These are phyloP conservation scores for Pneumocystis oryctolagi DNA, from an alignment of 1,139 yeast species.

Conservation along the genomic window DNA sequence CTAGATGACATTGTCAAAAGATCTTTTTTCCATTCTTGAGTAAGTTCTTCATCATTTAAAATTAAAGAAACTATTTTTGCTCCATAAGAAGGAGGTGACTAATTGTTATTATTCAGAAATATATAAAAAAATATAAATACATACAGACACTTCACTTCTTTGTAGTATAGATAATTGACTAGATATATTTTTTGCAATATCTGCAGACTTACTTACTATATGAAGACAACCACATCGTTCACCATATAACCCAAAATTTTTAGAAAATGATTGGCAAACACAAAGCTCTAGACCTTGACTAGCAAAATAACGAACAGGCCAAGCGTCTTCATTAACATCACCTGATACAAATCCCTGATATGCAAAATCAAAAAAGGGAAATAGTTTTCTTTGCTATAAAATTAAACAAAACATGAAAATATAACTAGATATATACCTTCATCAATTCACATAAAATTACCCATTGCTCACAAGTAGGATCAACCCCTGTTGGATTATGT, in stretches of 20 bases:
- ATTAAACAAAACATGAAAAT: not conserved
- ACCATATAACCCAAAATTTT: constrained; percentile 93
- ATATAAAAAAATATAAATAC: not conserved
- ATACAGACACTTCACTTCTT: constrained; percentile 67
- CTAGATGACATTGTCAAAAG: constrained; percentile 64
- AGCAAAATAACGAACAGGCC: constrained; percentile 32
- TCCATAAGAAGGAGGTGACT: constrained; percentile 81
- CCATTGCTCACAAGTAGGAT: constrained; percentile 75
- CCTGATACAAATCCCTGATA: constrained; percentile 92
- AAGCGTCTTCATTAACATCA: constrained; percentile 37
- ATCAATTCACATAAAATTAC: constrained; percentile 47
- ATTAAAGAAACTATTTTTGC: constrained; percentile 73
- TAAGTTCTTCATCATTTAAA: constrained; percentile 46
- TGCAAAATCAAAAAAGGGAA: constrained; percentile 79
- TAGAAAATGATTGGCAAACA: constrained; percentile 84
- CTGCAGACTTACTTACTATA: constrained; percentile 27
- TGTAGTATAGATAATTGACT: constrained; percentile 68
- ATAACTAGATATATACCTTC: constrained; percentile 16
- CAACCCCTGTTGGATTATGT: constrained; percentile 94
- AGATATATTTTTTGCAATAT: constrained; percentile 33
- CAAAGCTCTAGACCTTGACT: constrained; percentile 37
- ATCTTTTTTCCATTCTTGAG: constrained; percentile 57
- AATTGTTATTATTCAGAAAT: not conserved
- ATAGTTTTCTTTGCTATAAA: constrained; percentile 32
- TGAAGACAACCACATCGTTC: constrained; percentile 91